Base-by-base conservation (phyloP, 805 yeast genomes). In the Candida sakaeoensis region DNA sequence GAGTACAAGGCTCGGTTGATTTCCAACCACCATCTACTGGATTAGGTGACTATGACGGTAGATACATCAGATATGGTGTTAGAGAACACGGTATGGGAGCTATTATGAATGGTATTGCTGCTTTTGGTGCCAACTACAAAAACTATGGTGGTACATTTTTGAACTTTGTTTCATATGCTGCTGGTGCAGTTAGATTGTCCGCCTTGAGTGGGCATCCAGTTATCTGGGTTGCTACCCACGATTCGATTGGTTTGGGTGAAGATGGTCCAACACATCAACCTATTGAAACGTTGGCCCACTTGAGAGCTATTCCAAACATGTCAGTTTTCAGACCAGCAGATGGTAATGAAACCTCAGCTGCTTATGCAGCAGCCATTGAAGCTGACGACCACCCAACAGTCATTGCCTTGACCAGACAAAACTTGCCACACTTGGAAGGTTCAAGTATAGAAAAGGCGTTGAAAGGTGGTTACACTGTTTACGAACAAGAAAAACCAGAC, bases 41-140 rank as follows among this genome's bases (percentile, higher is more conserved):
- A 35, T 71, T 87, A 52, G 98, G 98, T 68, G 80, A 80, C 59
- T 90, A 83, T 75, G 49, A 80, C 43, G 99, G 99, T 63, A 83
- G 96, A 64, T 91, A 91, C 75, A 75, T 91, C 68, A 84, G 97
- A 74, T 91, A 83, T 66, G 99, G 99, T 82, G 96, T 91, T 51
- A 85, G 99, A 72, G 99, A 91, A 77, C 98, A 93, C 71, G 97
- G 87, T 67, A 89, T 91, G 97, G 96, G 96, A 72, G 96, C 97
- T 50, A 85, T 90, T 65, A 77, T 90, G 80, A 91, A 93, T 72
- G 99, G 99, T 83, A 85, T 91, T 55, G 76, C 93, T 44, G 97
- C 96, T 41, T 91, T 71, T 60, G 85, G 85, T 70, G 85, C 85
- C 49, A 87, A 86, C 73, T 80, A 74, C 77, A 85, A 82, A 68